These are phyloP conservation scores for Cydonia oblonga DNA, from an alignment of 331 rosid genomes.

Conservation along the genomic window DNA sequence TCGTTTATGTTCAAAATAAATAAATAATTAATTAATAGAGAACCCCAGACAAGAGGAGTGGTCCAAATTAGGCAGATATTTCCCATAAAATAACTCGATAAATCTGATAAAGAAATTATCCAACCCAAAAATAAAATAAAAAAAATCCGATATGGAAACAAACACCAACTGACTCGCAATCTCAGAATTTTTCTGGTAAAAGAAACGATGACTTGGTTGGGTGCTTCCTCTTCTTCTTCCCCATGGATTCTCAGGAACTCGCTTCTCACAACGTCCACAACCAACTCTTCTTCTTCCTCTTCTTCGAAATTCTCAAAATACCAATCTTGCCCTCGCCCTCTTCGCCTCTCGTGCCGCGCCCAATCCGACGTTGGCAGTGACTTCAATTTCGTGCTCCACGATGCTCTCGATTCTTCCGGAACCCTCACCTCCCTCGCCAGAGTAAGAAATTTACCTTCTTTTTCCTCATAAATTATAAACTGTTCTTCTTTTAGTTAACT, in stretches of 20 bases:
- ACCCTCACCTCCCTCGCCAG: slow-evolving; percentile 59
- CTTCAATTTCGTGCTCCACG: slow-evolving; percentile 54
- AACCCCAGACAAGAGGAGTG: no score
- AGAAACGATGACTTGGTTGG: neutral
- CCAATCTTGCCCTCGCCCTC: slow-evolving; percentile 16
- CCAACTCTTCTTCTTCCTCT: neutral
- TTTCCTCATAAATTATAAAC: neutral
- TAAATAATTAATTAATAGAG: no score
- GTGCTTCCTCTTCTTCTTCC: slow-evolving; percentile 20
- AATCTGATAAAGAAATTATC: no score
- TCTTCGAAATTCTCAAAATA: slow-evolving; percentile 24
- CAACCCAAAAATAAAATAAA: no score
- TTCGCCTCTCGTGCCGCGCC: slow-evolving; percentile 32
- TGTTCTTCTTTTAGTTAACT: neutral
- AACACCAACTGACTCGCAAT: neutral
- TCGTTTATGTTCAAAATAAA: no score
- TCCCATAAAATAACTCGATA: no score
- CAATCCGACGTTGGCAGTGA: slow-evolving; percentile 12
- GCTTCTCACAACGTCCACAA: neutral
- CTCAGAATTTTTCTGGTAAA: no score
- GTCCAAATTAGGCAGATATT: no score
- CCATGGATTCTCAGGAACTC: slow-evolving; percentile 10
- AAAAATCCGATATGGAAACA: no score
- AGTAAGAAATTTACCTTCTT: slow-evolving; percentile 12
- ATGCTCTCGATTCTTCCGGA: slow-evolving; percentile 77